These are phyloP conservation scores for Colletotrichum cordylinicola DNA, from an alignment of 2,329 filamentous ascomycete genomes.

Conservation along the genomic window DNA sequence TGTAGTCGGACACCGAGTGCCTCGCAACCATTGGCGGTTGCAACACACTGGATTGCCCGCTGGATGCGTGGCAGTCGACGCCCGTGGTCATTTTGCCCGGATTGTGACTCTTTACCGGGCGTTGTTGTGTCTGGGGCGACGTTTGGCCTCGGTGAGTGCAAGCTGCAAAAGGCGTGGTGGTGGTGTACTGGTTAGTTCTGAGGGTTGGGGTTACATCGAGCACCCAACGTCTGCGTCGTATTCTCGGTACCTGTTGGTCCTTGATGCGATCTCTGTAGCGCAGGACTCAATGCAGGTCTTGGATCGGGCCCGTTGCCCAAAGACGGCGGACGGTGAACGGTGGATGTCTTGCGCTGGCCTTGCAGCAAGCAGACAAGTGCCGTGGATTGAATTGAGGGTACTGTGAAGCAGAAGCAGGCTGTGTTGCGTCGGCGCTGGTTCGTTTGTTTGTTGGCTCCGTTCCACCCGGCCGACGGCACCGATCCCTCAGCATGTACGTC, in stretches of 20 bases:
- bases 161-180: not conserved
- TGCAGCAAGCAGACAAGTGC: conserved; percentile 12
- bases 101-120: not conserved
- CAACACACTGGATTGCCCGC: not conserved
- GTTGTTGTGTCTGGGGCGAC: not conserved
- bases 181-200: not conserved
- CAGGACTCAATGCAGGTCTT: conserved; percentile 14
- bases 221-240: not conserved
- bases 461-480: not conserved
- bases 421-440: not conserved
- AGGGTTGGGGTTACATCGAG: conserved; percentile 12
- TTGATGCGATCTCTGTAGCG: not conserved
- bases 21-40: not conserved
- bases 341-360: conserved; percentile 11
- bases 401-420: not conserved
- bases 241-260: not conserved
- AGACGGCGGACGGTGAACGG: not conserved
- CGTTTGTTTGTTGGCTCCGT: not conserved
- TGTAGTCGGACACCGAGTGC: not conserved
- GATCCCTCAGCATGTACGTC: not conserved
- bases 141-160: not conserved
- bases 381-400: not conserved
- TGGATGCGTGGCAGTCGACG: not conserved
- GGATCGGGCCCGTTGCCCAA: conserved; percentile 17
- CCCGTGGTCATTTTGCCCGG: not conserved